Conservation (phyloP, 192 early-diverging fungal species). For the Coemansia sp. region DNA sequence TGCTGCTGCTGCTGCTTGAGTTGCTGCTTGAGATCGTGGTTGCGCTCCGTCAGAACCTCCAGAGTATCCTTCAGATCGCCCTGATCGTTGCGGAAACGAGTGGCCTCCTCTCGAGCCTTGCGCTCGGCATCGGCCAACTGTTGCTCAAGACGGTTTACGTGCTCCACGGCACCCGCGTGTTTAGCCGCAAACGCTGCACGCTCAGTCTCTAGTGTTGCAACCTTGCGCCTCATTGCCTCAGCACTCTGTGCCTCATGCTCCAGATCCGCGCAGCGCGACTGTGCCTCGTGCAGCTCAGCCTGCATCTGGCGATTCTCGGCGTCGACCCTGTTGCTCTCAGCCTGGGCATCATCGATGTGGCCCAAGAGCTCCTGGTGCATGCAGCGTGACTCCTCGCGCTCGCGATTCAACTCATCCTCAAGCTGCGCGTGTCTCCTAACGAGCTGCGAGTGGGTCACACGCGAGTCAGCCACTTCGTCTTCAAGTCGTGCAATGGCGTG, state of each 20-base stretch:
- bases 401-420: neutral
- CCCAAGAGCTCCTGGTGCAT: slow-evolving; percentile 16
- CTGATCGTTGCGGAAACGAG: neutral
- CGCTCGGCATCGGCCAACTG: neutral
- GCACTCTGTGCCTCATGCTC: neutral
- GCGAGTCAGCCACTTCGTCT: slow-evolving; percentile 17
- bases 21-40: slow-evolving; percentile 25
- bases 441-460: neutral
- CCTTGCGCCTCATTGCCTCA: neutral
- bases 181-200: slow-evolving; percentile 3
- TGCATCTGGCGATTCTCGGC: slow-evolving; percentile 26
- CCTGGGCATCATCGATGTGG: slow-evolving; percentile 4
- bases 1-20: slow-evolving; percentile 6
- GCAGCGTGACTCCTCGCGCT: neutral
- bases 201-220: neutral
- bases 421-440: neutral
- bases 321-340: slow-evolving; percentile 12
- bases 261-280: neutral
- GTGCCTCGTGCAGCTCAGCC: slow-evolving; percentile 11
- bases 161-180: neutral
- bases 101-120: neutral
- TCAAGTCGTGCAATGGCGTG: slow-evolving; percentile 28
- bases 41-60: slow-evolving; percentile 29
- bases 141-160: slow-evolving; percentile 5
- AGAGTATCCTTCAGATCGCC: slow-evolving; percentile 13